Evolutionary conservation across 345 rosid species (phyloP).

Genomic region (Noccaea bulbosa): DNA sequence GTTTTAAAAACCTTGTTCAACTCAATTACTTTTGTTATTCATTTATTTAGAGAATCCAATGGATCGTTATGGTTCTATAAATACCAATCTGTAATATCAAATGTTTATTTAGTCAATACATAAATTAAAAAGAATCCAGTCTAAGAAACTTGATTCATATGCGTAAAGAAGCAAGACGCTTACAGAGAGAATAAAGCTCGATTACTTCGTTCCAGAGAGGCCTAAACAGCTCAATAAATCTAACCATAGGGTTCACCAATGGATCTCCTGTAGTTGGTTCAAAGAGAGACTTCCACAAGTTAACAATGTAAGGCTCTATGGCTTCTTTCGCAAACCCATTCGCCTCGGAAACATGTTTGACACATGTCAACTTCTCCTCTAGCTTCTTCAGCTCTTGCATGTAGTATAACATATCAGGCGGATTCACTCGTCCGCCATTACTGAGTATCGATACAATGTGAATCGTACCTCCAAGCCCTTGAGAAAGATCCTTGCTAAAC

Average conservation of each 20-base stretch:
- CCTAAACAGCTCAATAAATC: neutral
- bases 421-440: neutral
- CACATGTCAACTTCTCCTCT: neutral
- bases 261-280: neutral
- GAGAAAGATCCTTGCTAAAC: neutral
- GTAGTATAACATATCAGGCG: neutral
- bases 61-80: too few relatives aligned
- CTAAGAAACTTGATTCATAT: constrained; percentile 1
- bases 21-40: too few relatives aligned
- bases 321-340: constrained; percentile 22
- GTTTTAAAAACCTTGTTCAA: too few relatives aligned
- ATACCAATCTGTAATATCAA: too few relatives aligned
- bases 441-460: neutral
- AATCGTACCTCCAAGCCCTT: neutral
- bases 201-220: neutral
- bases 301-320: neutral
- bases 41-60: too few relatives aligned
- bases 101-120: too few relatives aligned
- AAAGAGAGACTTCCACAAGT: constrained; percentile 10
- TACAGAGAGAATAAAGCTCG: too few relatives aligned
- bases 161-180: neutral
- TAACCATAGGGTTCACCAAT: neutral
- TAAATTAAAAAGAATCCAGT: neutral
- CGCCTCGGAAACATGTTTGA: neutral
- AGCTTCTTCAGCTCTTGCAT: neutral